Evolutionary conservation across 345 rosid genomes (phyloP), one percentile per base, ranked within the genome.

Genomic region (Cardamine occulta): DNA sequence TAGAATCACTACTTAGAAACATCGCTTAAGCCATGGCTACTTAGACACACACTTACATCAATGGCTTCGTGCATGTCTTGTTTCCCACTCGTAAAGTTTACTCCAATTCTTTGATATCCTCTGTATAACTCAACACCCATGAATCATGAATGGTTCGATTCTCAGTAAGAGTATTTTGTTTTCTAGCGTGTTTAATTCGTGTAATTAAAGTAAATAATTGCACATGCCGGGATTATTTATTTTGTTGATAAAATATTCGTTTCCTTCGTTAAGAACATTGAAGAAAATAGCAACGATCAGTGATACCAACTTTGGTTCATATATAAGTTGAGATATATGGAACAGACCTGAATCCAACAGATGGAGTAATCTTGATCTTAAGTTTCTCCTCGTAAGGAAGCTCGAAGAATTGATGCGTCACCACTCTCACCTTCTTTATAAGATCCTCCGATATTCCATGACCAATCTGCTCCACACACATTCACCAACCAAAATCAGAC

Each of bases 41-140:
- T 55, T 40, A 4, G 48, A 35, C 10, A 39, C 8, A 76, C 39
- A 34, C 85, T 19, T 72, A 93, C 92, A 80, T 91, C 96, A 55
- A 91, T 88, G 51, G 98, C 97, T 85, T 91, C 93, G 13, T 83
- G 96, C 75, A 87, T 75, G 53, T 91, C 96, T 56, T 90, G 88
- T 29, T 67, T 65, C 31, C 90, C 98, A 81, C 83, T 85, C 35
- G 98, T 93, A 74, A 84, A 59, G 63, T 93, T 93, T 82, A 86
- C 87, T 70, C 88, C 88, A 31, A 89, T 18, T 69, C 85, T 88
- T 73, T 93, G 89, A 81, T 87, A 93, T 73, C 94, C 96, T 76
- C 98, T 91, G 87, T 80, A 63, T 15, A 54, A 74, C 28, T 31
- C 56, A 42, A 52, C 31, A 21, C 23, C 17, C 48, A 61, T 52